These are phyloP conservation scores for Trypanosoma platydactyli DNA, from an alignment of 208 protist species.

Conservation along the genomic window DNA sequence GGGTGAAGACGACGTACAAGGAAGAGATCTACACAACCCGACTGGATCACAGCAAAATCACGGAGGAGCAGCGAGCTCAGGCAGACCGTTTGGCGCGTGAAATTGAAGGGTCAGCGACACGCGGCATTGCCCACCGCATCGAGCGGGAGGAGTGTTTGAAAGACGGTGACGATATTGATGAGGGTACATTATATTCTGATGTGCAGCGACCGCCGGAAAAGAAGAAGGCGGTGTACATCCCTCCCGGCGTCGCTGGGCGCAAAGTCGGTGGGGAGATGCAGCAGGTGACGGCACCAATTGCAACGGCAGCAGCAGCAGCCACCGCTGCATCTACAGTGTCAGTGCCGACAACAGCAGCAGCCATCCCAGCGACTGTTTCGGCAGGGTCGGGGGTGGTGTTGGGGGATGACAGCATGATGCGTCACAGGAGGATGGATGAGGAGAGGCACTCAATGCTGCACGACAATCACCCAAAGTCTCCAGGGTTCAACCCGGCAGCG, in stretches of 20 bases:
- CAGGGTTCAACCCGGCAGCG: constrained; percentile 35
- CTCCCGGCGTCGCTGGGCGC: constrained; percentile 14
- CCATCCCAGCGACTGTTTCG: constrained; percentile 1
- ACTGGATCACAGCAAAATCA: constrained; percentile 76
- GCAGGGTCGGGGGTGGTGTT: background rate
- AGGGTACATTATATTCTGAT: constrained; percentile 81
- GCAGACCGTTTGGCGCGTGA: constrained; percentile 73
- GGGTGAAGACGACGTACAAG: constrained; percentile 80
- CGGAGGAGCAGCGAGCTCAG: constrained; percentile 60
- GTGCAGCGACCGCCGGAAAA: constrained; percentile 46
- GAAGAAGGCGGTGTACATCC: constrained; percentile 18
- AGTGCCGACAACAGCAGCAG: background rate
- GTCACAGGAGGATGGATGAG: constrained; percentile 15
- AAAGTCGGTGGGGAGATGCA: constrained; percentile 23
- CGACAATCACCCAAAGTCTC: constrained; percentile 23
- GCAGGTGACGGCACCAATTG: background rate
- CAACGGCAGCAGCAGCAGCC: constrained; percentile 11
- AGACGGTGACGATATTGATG: constrained; percentile 50
- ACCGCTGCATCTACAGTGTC: constrained; percentile 5
- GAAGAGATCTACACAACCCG: constrained; percentile 91
- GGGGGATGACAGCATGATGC: constrained; percentile 20
- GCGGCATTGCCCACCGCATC: constrained; percentile 64
- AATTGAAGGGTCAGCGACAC: constrained; percentile 67
- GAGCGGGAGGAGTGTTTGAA: constrained; percentile 60
- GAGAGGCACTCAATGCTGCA: constrained; percentile 17